These are phyloP conservation scores for Cyathus striatus DNA, from an alignment of 768 basidiomycete genomes.

Conservation along the genomic window DNA sequence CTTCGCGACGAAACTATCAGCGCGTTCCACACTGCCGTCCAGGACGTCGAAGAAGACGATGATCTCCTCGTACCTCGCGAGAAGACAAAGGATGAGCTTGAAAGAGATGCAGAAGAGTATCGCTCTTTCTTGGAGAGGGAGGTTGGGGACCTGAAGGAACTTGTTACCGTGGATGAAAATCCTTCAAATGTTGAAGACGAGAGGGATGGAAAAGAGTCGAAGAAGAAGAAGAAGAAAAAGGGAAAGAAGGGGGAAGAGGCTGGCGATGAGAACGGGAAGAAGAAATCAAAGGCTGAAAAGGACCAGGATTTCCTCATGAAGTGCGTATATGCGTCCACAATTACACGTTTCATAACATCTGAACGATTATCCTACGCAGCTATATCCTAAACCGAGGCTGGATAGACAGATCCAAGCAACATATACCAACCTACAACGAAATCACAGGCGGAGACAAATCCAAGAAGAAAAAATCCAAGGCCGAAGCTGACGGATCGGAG, in stretches of 20 bases:
- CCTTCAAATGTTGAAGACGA: constrained; percentile 13
- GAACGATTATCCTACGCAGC: constrained; percentile 42
- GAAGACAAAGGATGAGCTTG: constrained; percentile 72
- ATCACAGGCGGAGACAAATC: constrained; percentile 51
- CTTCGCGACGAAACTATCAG: constrained; percentile 80
- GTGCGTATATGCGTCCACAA: constrained; percentile 38
- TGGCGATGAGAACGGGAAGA: constrained; percentile 27
- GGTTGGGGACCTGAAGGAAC: constrained; percentile 69
- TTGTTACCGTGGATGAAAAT: constrained; percentile 56
- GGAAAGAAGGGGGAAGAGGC: constrained; percentile 35
- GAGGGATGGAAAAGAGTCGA: constrained; percentile 12
- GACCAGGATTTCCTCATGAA: constrained; percentile 90
- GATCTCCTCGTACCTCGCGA: constrained; percentile 71
- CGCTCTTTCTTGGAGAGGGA: constrained; percentile 73
- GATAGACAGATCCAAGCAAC: constrained; percentile 75
- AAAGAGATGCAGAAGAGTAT: constrained; percentile 84
- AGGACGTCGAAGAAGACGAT: constrained; percentile 48
- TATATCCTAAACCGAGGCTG: constrained; percentile 98
- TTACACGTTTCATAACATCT: not conserved
- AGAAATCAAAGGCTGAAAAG: constrained; percentile 36
- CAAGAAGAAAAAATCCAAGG: constrained; percentile 28
- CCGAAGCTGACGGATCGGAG: constrained; percentile 11
- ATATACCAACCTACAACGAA: constrained; percentile 83
- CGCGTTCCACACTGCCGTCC: constrained; percentile 60
- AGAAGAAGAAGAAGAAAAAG: constrained; percentile 28